Evolutionary conservation across 2,329 filamentous ascomycete genomes (phyloP).

Genomic region (Neonectria magnoliae): DNA sequence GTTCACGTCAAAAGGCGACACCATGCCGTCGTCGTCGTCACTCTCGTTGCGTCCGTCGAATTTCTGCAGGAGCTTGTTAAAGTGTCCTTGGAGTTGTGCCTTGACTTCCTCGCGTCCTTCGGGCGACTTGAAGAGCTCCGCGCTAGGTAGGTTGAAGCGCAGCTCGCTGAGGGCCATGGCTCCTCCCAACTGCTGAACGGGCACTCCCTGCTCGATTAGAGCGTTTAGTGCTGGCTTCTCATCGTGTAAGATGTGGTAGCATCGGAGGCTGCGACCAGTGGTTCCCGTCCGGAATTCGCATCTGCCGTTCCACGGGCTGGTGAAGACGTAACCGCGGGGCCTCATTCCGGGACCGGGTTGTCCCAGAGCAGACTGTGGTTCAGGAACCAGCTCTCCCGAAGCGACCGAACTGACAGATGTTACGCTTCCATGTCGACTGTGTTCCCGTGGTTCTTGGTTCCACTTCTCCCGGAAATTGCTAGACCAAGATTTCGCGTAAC

Average conservation of each 20-base stretch:
- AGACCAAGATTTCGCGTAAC: conserved; percentile 61
- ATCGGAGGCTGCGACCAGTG: conserved; percentile 78
- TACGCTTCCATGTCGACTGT: conserved; percentile 44
- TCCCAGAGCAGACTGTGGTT: conserved; percentile 45
- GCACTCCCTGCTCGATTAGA: conserved; percentile 50
- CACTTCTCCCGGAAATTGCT: conserved; percentile 59
- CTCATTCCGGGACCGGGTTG: conserved; percentile 59
- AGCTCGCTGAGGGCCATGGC: conserved; percentile 75
- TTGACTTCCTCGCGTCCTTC: conserved; percentile 47
- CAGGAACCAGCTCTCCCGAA: conserved; percentile 44
- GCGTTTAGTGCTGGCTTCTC: conserved; percentile 54
- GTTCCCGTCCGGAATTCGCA: conserved; percentile 87
- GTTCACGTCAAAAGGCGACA: conserved; percentile 70
- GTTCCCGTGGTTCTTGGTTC: conserved; percentile 45
- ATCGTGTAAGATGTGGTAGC: conserved; percentile 74
- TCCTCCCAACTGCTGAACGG: conserved; percentile 39
- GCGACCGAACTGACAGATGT: conserved; percentile 46
- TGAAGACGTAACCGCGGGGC: conserved; percentile 78
- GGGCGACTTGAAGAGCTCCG: conserved; percentile 56
- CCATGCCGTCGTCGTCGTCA: conserved; percentile 50
- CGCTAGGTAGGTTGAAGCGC: conserved; percentile 84
- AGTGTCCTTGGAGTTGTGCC: conserved; percentile 53
- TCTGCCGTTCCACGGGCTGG: conserved; percentile 85
- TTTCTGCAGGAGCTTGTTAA: conserved; percentile 53
- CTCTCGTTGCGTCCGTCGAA: conserved; percentile 42